These are phyloP conservation scores for Xylaria multiplex DNA, from an alignment of 2,329 filamentous ascomycete genomes.

Conservation along the genomic window DNA sequence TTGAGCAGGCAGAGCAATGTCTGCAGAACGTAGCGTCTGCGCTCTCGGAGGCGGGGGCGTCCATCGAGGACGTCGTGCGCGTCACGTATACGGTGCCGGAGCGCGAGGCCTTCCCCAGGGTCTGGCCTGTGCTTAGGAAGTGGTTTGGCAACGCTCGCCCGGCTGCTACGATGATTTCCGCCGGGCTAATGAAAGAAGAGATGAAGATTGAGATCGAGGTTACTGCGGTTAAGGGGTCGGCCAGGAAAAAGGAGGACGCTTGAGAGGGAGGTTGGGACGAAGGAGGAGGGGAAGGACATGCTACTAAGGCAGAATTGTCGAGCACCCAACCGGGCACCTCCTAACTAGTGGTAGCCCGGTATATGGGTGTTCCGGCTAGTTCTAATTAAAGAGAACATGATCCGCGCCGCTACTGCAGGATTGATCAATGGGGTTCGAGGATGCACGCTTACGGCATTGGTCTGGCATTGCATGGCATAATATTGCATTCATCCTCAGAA, in stretches of 20 bases:
- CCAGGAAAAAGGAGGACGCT: slow-evolving; percentile 18
- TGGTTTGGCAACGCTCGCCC: slow-evolving; percentile 33
- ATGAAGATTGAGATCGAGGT: slow-evolving; percentile 38
- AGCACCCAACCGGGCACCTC: too few relatives aligned
- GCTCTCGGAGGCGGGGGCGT: slow-evolving; percentile 26
- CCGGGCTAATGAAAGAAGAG: slow-evolving; percentile 35
- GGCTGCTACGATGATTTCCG: slow-evolving; percentile 35
- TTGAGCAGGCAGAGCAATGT: slow-evolving; percentile 34
- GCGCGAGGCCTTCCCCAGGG: slow-evolving; percentile 25
- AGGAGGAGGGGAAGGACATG: not conserved
- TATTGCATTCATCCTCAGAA: slow-evolving; percentile 4
- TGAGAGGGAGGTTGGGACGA: not conserved
- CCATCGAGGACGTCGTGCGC: slow-evolving; percentile 35
- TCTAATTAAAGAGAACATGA: too few relatives aligned
- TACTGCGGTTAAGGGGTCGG: slow-evolving; percentile 34
- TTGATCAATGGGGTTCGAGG: not conserved
- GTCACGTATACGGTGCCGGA: slow-evolving; percentile 34
- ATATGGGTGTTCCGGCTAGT: too few relatives aligned
- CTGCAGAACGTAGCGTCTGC: slow-evolving; percentile 32
- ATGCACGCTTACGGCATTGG: not conserved
- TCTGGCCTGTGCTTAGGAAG: slow-evolving; percentile 34
- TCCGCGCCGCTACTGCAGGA: not conserved
- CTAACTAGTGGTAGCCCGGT: too few relatives aligned
- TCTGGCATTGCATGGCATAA: slow-evolving; percentile 14
- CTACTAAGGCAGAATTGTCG: too few relatives aligned